Evolutionary conservation across 495 filamentous ascomycete genomes (phyloP), one percentile per base, ranked within the genome.

Genomic region (Friedmanniomyces simplex): DNA sequence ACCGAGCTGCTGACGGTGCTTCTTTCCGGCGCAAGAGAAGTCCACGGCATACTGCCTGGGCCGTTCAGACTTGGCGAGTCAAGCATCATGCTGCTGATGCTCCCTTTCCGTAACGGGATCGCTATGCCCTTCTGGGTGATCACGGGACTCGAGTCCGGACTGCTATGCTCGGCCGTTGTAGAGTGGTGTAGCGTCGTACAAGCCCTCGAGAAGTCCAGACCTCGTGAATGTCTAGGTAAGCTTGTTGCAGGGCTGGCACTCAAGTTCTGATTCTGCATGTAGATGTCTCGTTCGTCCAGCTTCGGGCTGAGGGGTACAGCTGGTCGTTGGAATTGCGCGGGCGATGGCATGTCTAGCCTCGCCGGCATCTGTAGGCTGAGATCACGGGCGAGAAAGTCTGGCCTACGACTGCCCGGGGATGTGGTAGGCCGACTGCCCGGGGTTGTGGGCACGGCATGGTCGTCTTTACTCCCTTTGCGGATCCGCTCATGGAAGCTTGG

Each of bases 111-210:
- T 18, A 72, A 71, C 2, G 89, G 89, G 39, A 95, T 91, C 59
- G 79, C 83, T 77, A 95, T 84, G 8, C 83, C 85, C 24, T 87
- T 79, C 28, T 86, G 86, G 42, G 78, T 77, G 42, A 94, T 84
- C n/a, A 82, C 90, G 0, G 94, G 94, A 0, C 90, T 95, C 3
- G 90, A 94, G 67, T 96, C 91, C 13, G 94, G 93, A n/a, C 88
- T 93, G 0, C 87, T 85, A 63, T 90, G 84, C 54, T 87, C 85
- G 43, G 90, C 90, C 8, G 96, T 77, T 1, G 86, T 97, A 22
- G 93, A 96, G 70, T 97, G 94, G 73, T 98, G 93, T 12, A 98
- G 78, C 62, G 89, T 95, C 4, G 93, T 97, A 56, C 90, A 91
- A 45, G 89, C 89, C 61, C 91, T 79, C n/a, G 90, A 88, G 70